These are phyloP conservation scores for Pleurotus djamor DNA, from an alignment of 768 basidiomycete species.

Conservation along the genomic window DNA sequence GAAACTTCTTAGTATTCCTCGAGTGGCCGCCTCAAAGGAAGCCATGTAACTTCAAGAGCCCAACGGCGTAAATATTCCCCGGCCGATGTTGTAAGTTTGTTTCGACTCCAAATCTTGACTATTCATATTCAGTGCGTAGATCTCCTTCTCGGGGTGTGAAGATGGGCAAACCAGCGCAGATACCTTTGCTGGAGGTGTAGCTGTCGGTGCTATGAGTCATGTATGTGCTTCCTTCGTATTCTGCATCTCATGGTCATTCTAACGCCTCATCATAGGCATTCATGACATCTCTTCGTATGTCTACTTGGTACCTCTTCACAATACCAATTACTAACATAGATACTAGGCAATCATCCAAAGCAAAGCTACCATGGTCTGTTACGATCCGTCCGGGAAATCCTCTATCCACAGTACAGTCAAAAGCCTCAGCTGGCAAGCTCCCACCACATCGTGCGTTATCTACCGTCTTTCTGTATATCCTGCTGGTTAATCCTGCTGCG, in stretches of 20 bases:
- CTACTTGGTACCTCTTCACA: not conserved
- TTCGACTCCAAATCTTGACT: not conserved
- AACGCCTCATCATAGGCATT: conserved; percentile 46
- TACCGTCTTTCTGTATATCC: not conserved
- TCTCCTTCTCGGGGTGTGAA: conserved; percentile 73
- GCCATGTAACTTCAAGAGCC: conserved; percentile 29
- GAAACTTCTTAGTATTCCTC: conserved; percentile 50
- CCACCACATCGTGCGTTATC: conserved; percentile 53
- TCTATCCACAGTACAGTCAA: conserved; percentile 63
- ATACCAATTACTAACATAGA: not conserved
- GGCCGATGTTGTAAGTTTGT: conserved; percentile 64
- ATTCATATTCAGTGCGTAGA: conserved; percentile 28
- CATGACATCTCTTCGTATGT: conserved; percentile 45
- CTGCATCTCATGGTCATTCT: not conserved
- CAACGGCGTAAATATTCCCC: conserved; percentile 46
- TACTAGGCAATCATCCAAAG: conserved; percentile 42
- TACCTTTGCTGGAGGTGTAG: conserved; percentile 58
- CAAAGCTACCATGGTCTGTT: conserved; percentile 71
- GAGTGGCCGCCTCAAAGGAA: conserved; percentile 50
- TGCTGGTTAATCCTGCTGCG: not conserved
- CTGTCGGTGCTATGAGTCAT: conserved; percentile 81
- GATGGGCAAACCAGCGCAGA: conserved; percentile 77
- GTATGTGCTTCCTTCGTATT: conserved; percentile 37
- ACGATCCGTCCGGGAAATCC: conserved; percentile 49
- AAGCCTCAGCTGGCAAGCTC: conserved; percentile 74